Evolutionary conservation across 352 stramenopile species (phyloP).

Genomic region (Globisporangium splendens): DNA sequence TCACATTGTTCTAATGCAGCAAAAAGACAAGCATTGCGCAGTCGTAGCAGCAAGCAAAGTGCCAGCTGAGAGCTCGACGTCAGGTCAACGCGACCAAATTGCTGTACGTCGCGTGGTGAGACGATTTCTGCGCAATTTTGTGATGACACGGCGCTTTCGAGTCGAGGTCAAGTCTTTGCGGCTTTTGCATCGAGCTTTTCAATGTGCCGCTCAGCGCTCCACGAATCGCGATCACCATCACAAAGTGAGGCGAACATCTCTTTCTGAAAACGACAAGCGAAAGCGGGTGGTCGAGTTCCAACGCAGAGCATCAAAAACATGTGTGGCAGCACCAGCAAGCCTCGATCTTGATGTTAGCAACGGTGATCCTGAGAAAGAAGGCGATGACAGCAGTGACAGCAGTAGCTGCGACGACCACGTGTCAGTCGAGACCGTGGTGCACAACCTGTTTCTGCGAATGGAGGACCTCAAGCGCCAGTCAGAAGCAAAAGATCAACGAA

Average conservation of each 20-base stretch:
- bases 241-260: background rate
- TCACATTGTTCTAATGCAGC: too few species aligned
- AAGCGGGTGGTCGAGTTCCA: slow-evolving; percentile 6
- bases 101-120: slow-evolving; percentile 2
- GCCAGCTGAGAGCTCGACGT: too few species aligned
- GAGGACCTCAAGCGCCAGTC: slow-evolving; percentile 8
- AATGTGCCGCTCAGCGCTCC: background rate
- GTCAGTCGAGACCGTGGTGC: slow-evolving; percentile 29
- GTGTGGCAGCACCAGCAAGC: background rate
- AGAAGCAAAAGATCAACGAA: slow-evolving; percentile 14
- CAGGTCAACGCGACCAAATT: background rate
- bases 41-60: too few species aligned
- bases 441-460: slow-evolving; percentile 24
- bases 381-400: slow-evolving; percentile 9
- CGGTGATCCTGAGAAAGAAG: slow-evolving; percentile 1
- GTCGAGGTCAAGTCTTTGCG: slow-evolving; percentile 7
- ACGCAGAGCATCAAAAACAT: background rate
- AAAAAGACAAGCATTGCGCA: too few species aligned
- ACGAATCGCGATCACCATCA: background rate
- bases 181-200: slow-evolving; percentile 17
- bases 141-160: slow-evolving; percentile 15
- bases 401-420: slow-evolving; percentile 21
- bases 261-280: slow-evolving; percentile 1
- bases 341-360: background rate
- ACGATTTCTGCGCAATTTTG: slow-evolving; percentile 15